Percentiles rank a stretch among this genome's conserved stretches.
phyloP scores from a whole-genome alignment of 768 basidiomycete species.

The Albatrellus ellisii region DNA sequence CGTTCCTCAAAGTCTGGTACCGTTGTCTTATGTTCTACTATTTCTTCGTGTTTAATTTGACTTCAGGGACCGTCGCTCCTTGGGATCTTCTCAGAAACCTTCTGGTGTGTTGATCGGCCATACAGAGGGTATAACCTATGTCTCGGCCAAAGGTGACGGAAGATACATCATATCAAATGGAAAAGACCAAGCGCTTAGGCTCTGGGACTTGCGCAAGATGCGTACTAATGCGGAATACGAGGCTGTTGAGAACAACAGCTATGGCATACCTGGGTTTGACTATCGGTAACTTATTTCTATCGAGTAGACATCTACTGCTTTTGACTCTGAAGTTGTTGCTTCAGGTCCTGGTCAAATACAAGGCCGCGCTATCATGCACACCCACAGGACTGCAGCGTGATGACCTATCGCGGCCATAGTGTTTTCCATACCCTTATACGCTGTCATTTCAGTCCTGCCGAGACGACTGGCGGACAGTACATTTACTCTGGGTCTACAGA shows the following conservation, averaged over 20 bases:
- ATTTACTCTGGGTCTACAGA: constrained; percentile 90
- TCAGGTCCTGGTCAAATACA: constrained; percentile 46
- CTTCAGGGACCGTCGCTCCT: constrained; percentile 42
- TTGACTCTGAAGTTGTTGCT: background rate
- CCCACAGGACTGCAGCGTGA: constrained; percentile 85
- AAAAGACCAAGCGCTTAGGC: constrained; percentile 83
- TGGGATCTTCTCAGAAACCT: constrained; percentile 46
- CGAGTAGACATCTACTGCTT: background rate
- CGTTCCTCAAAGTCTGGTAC: constrained; percentile 91
- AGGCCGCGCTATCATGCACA: constrained; percentile 51
- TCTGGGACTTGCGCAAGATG: constrained; percentile 97
- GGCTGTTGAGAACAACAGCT: constrained; percentile 30
- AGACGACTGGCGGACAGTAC: constrained; percentile 88
- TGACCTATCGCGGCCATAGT: constrained; percentile 89
- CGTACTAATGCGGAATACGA: constrained; percentile 59
- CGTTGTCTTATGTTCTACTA: constrained; percentile 8
- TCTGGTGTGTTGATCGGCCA: constrained; percentile 93
- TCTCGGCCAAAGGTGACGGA: constrained; percentile 92
- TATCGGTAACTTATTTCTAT: constrained; percentile 48
- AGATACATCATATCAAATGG: constrained; percentile 93
- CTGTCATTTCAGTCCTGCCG: constrained; percentile 89
- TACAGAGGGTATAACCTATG: constrained; percentile 91
- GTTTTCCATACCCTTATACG: constrained; percentile 88
- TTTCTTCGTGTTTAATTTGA: background rate
- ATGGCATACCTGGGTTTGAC: constrained; percentile 55